Evolutionary conservation across 371 early-diverging fungal genomes (phyloP).

Genomic region (Batkoa obscura): DNA sequence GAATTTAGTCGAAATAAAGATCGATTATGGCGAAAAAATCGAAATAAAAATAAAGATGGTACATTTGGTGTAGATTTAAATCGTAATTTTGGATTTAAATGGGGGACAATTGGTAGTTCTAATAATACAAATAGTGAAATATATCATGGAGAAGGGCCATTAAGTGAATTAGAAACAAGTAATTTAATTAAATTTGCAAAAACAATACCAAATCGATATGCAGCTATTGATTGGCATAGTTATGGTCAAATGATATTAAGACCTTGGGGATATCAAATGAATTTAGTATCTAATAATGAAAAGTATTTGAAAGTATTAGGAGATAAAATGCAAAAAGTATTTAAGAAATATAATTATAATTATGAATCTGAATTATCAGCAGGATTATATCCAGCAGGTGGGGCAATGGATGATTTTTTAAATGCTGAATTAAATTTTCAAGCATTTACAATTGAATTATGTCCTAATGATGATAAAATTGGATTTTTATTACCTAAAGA

Average conservation of each 20-base stretch:
- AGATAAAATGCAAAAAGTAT: neutral
- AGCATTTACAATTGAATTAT: neutral
- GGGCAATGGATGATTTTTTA: neutral
- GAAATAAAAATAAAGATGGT: slow-evolving; percentile 13
- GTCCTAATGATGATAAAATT: neutral
- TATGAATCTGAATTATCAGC: neutral
- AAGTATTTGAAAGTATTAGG: neutral
- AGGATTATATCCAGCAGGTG: neutral
- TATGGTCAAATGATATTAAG: slow-evolving; percentile 10
- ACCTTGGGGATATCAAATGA: neutral
- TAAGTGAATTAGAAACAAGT: slow-evolving; percentile 28
- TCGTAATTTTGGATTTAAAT: slow-evolving; percentile 29
- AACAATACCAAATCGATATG: slow-evolving; percentile 20
- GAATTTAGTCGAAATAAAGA: slow-evolving; percentile 20
- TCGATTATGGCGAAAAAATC: slow-evolving; percentile 40
- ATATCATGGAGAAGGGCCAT: slow-evolving; percentile 27
- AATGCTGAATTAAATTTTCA: neutral
- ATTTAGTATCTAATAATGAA: neutral
- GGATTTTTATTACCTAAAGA: neutral
- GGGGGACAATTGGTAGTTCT: slow-evolving; percentile 29
- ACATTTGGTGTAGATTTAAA: slow-evolving; percentile 21
- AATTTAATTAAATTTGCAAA: slow-evolving; percentile 21
- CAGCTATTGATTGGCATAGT: slow-evolving; percentile 34
- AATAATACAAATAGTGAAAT: slow-evolving; percentile 22
- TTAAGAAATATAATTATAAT: neutral